phyloP scores from a whole-genome alignment of 306 rosid species.

The Vigna hirtella region DNA sequence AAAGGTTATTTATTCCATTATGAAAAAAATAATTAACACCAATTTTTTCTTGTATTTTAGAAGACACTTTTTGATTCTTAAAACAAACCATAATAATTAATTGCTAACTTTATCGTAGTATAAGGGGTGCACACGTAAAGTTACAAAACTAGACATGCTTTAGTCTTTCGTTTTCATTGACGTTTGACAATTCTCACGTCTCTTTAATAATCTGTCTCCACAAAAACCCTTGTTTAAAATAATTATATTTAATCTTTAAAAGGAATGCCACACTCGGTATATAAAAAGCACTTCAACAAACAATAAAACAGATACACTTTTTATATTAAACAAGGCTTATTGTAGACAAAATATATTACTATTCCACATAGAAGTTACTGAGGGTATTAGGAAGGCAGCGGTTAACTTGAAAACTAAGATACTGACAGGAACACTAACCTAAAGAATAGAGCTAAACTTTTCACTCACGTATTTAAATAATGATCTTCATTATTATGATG shows the following conservation, averaged over 20 bases:
- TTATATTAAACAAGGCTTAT: neutral
- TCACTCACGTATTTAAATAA: neutral
- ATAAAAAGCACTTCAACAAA: neutral
- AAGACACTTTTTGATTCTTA: neutral
- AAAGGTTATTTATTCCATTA: neutral
- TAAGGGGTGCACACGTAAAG: neutral
- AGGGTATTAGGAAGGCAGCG: neutral
- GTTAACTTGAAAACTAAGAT: conserved; percentile 1
- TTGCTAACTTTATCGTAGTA: neutral
- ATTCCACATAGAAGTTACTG: no score
- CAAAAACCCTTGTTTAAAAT: no score
- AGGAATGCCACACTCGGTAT: no score
- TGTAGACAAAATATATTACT: neutral
- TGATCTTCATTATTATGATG: neutral
- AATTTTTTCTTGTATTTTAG: no score
- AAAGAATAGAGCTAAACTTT: neutral
- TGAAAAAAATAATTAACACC: no score
- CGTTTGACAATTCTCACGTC: no score
- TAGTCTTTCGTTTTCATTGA: no score
- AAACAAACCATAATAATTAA: neutral
- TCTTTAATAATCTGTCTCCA: no score
- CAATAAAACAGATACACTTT: neutral
- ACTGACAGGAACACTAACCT: neutral
- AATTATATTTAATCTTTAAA: no score
- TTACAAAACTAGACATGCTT: no score